Conservation (phyloP, 257 asterid species). For the Voacanga thouarsii region DNA sequence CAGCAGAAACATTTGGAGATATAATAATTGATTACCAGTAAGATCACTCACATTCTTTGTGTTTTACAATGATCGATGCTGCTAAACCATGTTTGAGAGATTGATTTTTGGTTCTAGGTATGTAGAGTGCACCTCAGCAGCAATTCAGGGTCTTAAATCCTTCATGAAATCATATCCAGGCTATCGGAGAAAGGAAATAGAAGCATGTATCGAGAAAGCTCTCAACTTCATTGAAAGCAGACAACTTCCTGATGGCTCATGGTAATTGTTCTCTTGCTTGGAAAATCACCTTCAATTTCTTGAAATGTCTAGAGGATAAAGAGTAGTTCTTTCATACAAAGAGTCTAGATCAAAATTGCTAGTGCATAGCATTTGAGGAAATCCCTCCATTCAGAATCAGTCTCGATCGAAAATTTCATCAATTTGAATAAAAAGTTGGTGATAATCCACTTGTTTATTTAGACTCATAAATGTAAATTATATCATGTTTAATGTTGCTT, state of each 20-base stretch:
- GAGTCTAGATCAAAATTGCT: neutral
- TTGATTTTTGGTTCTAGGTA: conserved; percentile 30
- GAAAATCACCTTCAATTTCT: neutral
- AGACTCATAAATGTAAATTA: neutral
- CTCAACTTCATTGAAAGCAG: conserved; percentile 43
- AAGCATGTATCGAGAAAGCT: conserved; percentile 48
- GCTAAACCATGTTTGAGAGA: neutral
- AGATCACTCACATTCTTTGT: conserved; percentile 13
- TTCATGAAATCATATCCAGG: conserved; percentile 36
- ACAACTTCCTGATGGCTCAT: conserved; percentile 67
- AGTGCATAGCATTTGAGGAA: no score
- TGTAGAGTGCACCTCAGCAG: conserved; percentile 71
- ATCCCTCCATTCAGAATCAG: neutral
- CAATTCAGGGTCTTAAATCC: conserved; percentile 42
- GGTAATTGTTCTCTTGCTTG: conserved; percentile 25
- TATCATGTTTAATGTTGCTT: neutral
- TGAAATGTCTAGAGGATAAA: no score
- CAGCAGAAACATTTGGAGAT: conserved; percentile 70
- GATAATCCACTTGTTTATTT: neutral
- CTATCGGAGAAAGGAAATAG: conserved; percentile 38
- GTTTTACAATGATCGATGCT: neutral
- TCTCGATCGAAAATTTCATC: neutral
- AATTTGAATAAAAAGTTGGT: neutral
- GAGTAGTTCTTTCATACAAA: no score
- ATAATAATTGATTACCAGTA: conserved; percentile 75